Evolutionary conservation across 495 filamentous ascomycete genomes (phyloP).

Genomic region (Poronia punctata): DNA sequence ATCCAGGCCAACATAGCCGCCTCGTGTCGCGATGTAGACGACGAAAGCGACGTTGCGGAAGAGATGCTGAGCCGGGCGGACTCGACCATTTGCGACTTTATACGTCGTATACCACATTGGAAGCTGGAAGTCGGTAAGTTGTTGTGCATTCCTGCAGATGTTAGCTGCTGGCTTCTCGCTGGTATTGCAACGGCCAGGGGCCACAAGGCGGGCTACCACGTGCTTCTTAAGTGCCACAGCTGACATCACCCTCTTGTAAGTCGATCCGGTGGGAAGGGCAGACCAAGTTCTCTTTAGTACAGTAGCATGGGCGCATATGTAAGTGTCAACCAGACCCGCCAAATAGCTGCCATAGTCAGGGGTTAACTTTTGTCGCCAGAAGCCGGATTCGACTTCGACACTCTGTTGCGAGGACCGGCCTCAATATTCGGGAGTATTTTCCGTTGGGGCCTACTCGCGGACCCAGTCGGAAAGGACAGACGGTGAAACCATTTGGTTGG

Average conservation of each 20-base stretch:
- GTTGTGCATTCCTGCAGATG: background rate
- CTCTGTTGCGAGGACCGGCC: constrained; percentile 40
- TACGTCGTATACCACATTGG: constrained; percentile 56
- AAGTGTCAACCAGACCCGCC: constrained; percentile 5
- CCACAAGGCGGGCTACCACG: no score
- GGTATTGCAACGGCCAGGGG: no score
- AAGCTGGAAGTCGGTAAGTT: constrained; percentile 48
- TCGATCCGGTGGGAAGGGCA: constrained; percentile 52
- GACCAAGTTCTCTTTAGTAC: constrained; percentile 72
- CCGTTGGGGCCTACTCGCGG: constrained; percentile 43
- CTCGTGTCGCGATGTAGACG: constrained; percentile 21
- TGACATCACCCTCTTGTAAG: background rate
- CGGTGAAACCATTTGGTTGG: constrained; percentile 34
- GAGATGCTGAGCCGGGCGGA: constrained; percentile 49
- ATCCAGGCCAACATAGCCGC: constrained; percentile 56
- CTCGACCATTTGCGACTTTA: constrained; percentile 60
- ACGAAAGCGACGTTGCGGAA: constrained; percentile 15
- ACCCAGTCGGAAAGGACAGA: constrained; percentile 31
- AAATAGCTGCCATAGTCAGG: constrained; percentile 44
- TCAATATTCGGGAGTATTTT: constrained; percentile 40
- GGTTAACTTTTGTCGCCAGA: constrained; percentile 10
- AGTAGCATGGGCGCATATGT: constrained; percentile 28
- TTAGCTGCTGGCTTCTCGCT: no score
- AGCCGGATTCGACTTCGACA: constrained; percentile 19
- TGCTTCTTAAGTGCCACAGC: background rate